Percentiles rank a stretch among this genome's conserved stretches.
These are phyloP conservation scores for Cyberlindnera mycetangii DNA, from an alignment of 805 yeast species.

Conservation along the genomic window DNA sequence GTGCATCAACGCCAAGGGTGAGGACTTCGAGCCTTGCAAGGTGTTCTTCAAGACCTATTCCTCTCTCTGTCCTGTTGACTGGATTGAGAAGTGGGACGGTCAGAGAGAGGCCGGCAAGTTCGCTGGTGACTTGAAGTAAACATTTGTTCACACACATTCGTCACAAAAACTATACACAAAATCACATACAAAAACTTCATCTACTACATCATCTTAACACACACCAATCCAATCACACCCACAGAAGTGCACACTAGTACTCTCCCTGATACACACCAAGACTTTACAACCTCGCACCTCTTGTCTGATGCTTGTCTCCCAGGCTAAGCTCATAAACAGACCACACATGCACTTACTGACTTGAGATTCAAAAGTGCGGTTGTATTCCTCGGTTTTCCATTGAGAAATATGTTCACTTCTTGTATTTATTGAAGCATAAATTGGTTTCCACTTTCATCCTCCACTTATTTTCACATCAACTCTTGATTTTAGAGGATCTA, in stretches of 20 bases:
- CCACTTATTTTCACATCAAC: not conserved
- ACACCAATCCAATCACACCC: not conserved
- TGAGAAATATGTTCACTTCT: not conserved
- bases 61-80: slow-evolving; percentile 79
- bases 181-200: slow-evolving; percentile 1
- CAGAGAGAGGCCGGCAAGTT: slow-evolving; percentile 68
- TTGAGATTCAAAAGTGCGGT: not conserved
- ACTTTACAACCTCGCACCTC: not conserved
- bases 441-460: not conserved
- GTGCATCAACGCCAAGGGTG: slow-evolving; percentile 95
- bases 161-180: not conserved
- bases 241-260: not conserved
- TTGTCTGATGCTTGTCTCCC: not conserved
- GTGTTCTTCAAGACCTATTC: slow-evolving; percentile 89
- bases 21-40: slow-evolving; percentile 96
- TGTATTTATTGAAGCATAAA: slow-evolving; percentile 9
- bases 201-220: not conserved
- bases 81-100: slow-evolving; percentile 87
- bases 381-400: too few species aligned
- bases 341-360: not conserved
- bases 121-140: slow-evolving; percentile 43
- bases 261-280: not conserved
- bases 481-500: not conserved
- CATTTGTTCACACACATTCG: not conserved
- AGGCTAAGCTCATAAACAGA: not conserved